These are phyloP conservation scores for Exsudoporus floridanus DNA, from an alignment of 1,284 basidiomycete genomes.

Conservation along the genomic window DNA sequence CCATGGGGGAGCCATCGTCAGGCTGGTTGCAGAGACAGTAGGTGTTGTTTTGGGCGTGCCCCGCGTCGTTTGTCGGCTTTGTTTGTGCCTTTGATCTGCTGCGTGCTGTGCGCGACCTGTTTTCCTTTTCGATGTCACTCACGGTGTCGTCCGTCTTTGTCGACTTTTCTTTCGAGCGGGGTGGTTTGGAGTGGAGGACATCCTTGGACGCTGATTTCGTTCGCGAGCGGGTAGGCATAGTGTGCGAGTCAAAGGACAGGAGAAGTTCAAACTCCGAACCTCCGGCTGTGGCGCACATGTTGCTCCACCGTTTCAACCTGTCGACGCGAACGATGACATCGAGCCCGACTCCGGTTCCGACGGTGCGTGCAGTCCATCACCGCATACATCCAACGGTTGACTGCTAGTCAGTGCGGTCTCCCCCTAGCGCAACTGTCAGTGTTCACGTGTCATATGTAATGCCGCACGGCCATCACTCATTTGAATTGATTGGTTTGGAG, in stretches of 20 bases:
- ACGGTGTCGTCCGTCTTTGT: conserved; percentile 13
- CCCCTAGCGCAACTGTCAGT: conserved; percentile 3
- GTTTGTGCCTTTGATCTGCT: conserved; percentile 26
- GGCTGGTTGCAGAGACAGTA: conserved; percentile 61
- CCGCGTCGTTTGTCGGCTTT: conserved; percentile 17
- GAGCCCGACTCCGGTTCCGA: conserved; percentile 9
- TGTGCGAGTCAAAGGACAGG: conserved; percentile 28
- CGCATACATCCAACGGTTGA: conserved; percentile 7
- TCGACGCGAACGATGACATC: neutral
- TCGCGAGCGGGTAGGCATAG: conserved; percentile 50
- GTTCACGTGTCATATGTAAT: conserved; percentile 15
- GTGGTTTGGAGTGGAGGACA: neutral
- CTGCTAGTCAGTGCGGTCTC: neutral
- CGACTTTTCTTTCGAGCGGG: conserved; percentile 22
- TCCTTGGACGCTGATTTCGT: conserved; percentile 31
- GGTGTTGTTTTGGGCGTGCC: conserved; percentile 14
- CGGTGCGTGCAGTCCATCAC: neutral
- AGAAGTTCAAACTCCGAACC: conserved; percentile 34
- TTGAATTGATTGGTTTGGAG: conserved; percentile 16
- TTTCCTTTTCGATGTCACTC: conserved; percentile 37
- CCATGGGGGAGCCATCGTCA: conserved; percentile 82
- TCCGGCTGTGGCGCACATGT: conserved; percentile 28
- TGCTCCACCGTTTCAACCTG: neutral
- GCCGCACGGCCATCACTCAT: conserved; percentile 12
- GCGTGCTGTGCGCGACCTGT: conserved; percentile 15